Percentiles rank a stretch among this genome's conserved stretches.
Conservation (phyloP, 768 basidiomycete species). For the Suillus fuscotomentosus region DNA sequence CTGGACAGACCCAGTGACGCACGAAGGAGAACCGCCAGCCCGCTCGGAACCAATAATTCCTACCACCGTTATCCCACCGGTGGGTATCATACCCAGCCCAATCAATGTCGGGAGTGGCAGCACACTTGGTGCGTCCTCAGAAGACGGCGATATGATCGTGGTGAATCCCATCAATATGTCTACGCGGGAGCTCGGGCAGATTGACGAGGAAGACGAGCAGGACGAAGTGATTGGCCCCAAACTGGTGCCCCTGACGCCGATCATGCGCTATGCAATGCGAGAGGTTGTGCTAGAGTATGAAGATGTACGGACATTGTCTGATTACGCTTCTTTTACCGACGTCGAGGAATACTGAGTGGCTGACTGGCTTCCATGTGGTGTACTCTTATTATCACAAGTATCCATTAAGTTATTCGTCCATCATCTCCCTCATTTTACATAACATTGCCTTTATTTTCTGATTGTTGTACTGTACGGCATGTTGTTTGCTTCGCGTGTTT, state of each 20-base stretch:
- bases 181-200: conserved; percentile 41
- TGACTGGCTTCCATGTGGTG: conserved; percentile 6
- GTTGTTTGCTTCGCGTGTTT: conserved; percentile 9
- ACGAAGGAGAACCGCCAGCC: conserved; percentile 39
- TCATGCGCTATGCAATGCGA: conserved; percentile 82
- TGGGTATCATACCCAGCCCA: conserved; percentile 26
- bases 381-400: not conserved
- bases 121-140: conserved; percentile 39
- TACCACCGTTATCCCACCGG: conserved; percentile 23
- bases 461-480: conserved; percentile 6
- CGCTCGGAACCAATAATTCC: conserved; percentile 28
- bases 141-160: conserved; percentile 51
- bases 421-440: not conserved
- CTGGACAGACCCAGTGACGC: conserved; percentile 72
- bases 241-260: conserved; percentile 73
- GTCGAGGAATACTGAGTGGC: conserved; percentile 63
- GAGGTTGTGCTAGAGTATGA: conserved; percentile 84
- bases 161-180: conserved; percentile 36
- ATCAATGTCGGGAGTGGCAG: conserved; percentile 27
- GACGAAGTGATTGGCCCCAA: conserved; percentile 70
- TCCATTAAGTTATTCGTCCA: conserved; percentile 3
- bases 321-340: conserved; percentile 70
- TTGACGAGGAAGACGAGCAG: conserved; percentile 49
- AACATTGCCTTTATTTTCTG: conserved; percentile 5
- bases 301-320: conserved; percentile 69